Percentiles rank a stretch among this genome's conserved stretches.
Conservation (phyloP, 352 stramenopile species). For the Plasmopara muralis region DNA sequence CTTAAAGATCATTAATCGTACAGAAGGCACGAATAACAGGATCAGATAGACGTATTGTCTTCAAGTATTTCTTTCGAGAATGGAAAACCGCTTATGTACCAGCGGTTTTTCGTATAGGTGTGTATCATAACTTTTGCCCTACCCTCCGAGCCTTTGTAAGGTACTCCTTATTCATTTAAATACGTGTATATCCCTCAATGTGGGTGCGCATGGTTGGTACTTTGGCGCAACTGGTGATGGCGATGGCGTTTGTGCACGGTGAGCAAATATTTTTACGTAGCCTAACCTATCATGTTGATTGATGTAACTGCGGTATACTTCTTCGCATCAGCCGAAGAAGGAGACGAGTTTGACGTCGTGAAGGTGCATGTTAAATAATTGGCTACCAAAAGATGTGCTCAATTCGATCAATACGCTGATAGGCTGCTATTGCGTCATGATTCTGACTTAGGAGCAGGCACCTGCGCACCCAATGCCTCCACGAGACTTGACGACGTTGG, state of each 20-base stretch:
- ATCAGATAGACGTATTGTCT: too few species aligned
- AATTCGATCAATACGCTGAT: too few species aligned
- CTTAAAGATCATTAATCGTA: too few species aligned
- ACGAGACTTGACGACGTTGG: conserved; percentile 18
- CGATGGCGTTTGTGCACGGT: conserved; percentile 24
- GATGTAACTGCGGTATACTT: background rate
- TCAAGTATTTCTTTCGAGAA: too few species aligned
- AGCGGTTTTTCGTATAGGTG: too few species aligned
- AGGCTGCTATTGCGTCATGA: background rate
- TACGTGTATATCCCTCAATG: conserved; percentile 5
- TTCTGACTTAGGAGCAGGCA: conserved; percentile 7
- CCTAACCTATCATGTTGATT: background rate
- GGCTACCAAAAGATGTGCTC: too few species aligned
- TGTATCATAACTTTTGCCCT: too few species aligned
- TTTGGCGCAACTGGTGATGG: conserved; percentile 26
- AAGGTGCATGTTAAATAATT: conserved; percentile 11
- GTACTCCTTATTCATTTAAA: too few species aligned
- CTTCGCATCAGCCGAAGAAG: conserved; percentile 26
- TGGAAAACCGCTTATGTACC: too few species aligned
- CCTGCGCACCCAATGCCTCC: conserved; percentile 10
- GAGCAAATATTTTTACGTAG: background rate
- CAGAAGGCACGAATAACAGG: too few species aligned
- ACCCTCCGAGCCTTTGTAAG: too few species aligned
- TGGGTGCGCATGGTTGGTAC: conserved; percentile 24
- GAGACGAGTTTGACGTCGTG: conserved; percentile 42